Evolutionary conservation across 2,329 filamentous ascomycete species (phyloP).

Genomic region (Fonsecaea pugnacius): DNA sequence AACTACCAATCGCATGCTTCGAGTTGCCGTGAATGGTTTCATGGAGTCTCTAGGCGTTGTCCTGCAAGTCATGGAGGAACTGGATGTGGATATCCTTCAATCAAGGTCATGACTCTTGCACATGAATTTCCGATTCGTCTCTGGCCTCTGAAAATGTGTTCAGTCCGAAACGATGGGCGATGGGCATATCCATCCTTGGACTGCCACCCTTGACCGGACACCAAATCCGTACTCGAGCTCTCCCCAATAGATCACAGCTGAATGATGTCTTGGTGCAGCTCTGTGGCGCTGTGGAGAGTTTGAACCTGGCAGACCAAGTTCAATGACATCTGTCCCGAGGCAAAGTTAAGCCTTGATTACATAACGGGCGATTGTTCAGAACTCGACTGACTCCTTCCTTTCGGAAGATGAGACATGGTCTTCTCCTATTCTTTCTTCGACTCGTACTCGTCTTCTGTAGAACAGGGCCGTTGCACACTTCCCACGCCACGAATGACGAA

Average conservation of each 20-base stretch:
- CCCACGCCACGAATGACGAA: slow-evolving; percentile 14
- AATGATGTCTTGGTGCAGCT: neutral
- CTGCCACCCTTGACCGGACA: neutral
- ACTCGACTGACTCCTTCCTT: neutral
- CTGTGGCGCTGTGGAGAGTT: neutral
- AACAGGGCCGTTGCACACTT: neutral
- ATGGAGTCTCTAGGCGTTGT: slow-evolving; percentile 88
- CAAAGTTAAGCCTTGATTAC: neutral
- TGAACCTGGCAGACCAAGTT: neutral
- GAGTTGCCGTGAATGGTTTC: slow-evolving; percentile 94
- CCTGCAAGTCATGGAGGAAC: slow-evolving; percentile 83
- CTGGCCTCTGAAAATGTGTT: neutral
- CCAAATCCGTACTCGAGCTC: neutral
- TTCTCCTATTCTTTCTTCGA: neutral
- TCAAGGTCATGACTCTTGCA: slow-evolving; percentile 19
- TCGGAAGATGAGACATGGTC: neutral
- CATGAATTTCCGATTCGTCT: neutral
- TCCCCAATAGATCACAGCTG: neutral
- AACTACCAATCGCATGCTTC: slow-evolving; percentile 93
- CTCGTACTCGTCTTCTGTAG: neutral
- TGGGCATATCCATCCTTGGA: neutral
- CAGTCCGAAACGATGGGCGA: neutral
- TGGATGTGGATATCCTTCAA: slow-evolving; percentile 81
- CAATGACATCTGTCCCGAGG: neutral
- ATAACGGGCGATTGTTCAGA: neutral